Conservation (phyloP, 371 early-diverging fungal species). For the Mortierella sp. region DNA sequence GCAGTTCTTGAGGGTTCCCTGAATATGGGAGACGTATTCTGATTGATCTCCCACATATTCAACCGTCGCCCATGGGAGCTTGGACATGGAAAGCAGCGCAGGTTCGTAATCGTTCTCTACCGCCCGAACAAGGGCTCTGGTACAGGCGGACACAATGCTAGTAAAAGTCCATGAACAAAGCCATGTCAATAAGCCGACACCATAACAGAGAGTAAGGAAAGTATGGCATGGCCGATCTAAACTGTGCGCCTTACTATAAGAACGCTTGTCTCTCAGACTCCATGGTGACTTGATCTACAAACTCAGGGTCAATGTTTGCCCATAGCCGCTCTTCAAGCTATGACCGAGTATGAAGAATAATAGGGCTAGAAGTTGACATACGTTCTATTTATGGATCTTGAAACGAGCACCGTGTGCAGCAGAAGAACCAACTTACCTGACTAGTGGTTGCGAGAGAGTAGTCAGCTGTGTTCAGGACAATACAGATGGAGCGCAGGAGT, state of each 20-base stretch:
- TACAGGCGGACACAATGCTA: constrained; percentile 64
- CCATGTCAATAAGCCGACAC: too few relatives aligned
- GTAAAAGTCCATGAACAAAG: background rate
- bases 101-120: constrained; percentile 75
- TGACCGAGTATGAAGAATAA: background rate
- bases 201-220: too few relatives aligned
- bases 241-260: constrained; percentile 58
- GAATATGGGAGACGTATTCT: constrained; percentile 80
- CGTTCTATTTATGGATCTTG: background rate
- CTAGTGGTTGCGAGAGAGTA: constrained; percentile 89
- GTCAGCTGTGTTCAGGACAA: constrained; percentile 92
- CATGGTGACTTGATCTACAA: constrained; percentile 74
- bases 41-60: constrained; percentile 95
- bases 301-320: constrained; percentile 79
- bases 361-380: too few relatives aligned
- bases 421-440: too few relatives aligned
- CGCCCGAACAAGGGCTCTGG: constrained; percentile 74
- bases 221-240: too few relatives aligned
- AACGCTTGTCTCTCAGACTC: constrained; percentile 80
- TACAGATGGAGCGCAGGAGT: constrained; percentile 73
- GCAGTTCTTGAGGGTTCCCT: constrained; percentile 60
- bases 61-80: constrained; percentile 82
- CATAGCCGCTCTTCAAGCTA: constrained; percentile 88
- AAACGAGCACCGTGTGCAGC: background rate
- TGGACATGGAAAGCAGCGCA: constrained; percentile 75